Conservation (phyloP, 148 eudicot genomes). For the Nepenthes gracilis region DNA sequence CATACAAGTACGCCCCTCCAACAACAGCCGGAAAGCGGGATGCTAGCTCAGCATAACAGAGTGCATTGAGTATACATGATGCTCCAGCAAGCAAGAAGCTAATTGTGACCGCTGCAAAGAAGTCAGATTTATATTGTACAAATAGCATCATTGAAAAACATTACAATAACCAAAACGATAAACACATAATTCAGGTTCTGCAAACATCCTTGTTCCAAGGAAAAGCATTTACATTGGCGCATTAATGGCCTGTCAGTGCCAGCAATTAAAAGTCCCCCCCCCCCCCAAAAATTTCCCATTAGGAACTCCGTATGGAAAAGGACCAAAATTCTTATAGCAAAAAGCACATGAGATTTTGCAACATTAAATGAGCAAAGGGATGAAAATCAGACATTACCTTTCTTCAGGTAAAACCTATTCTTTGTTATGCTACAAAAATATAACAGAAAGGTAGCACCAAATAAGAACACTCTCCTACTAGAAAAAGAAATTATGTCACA, state of each 20-base stretch:
- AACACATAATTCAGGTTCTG: neutral
- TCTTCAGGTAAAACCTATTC: too few relatives aligned
- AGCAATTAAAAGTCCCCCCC: neutral
- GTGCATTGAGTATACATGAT: conserved; percentile 87
- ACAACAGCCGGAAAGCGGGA: conserved; percentile 97
- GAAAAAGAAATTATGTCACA: too few relatives aligned
- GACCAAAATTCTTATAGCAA: too few relatives aligned
- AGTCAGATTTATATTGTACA: neutral
- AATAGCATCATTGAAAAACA: neutral
- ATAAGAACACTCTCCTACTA: too few relatives aligned
- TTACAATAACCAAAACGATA: neutral
- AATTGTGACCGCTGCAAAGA: conserved; percentile 74
- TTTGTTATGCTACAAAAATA: too few relatives aligned
- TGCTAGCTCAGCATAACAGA: conserved; percentile 92
- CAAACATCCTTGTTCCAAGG: neutral
- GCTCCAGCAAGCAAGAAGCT: conserved; percentile 88
- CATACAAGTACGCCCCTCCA: conserved; percentile 90
- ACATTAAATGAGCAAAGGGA: neutral
- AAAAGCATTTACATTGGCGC: neutral
- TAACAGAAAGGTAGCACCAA: too few relatives aligned
- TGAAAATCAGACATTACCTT: too few relatives aligned
- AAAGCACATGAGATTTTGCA: neutral
- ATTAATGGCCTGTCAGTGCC: too few relatives aligned
- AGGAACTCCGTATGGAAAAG: neutral
- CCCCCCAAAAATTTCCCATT: neutral